Percentiles rank a stretch among this genome's conserved stretches.
Evolutionary conservation across 352 stramenopile genomes (phyloP).

Genomic region (Peronospora belbahrii): DNA sequence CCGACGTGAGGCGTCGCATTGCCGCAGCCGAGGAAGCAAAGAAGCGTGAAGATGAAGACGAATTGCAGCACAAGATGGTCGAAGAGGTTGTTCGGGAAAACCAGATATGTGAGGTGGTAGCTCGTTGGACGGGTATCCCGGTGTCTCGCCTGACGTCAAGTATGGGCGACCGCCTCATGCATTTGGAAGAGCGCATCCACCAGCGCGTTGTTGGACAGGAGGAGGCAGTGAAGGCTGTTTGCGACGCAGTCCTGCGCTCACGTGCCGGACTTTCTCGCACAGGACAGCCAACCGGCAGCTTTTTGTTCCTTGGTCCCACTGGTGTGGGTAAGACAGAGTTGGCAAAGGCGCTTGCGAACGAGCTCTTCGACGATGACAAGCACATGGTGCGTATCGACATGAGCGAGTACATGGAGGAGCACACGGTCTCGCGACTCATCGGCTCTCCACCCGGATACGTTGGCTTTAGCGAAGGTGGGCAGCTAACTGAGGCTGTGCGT

Average conservation of each 20-base stretch:
- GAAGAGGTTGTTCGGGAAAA: constrained; percentile 83
- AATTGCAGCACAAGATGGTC: constrained; percentile 58
- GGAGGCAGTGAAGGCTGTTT: constrained; percentile 87
- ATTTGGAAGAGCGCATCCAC: constrained; percentile 80
- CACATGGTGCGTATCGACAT: constrained; percentile 96
- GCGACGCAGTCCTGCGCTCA: constrained; percentile 87
- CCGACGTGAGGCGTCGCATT: constrained; percentile 87
- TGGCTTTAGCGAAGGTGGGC: constrained; percentile 89
- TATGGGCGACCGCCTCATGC: constrained; percentile 74
- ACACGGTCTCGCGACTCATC: constrained; percentile 90
- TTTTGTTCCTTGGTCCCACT: constrained; percentile 94
- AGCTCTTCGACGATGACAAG: constrained; percentile 94
- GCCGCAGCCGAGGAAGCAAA: constrained; percentile 72
- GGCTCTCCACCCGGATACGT: constrained; percentile 94
- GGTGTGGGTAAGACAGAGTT: constrained; percentile 95
- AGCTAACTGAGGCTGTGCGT: constrained; percentile 94
- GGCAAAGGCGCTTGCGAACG: constrained; percentile 90
- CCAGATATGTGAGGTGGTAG: constrained; percentile 87
- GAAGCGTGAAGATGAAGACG: constrained; percentile 46
- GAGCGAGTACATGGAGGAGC: constrained; percentile 97
- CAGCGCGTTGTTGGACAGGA: constrained; percentile 92
- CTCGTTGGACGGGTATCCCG: constrained; percentile 87
- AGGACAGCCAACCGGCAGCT: constrained; percentile 90
- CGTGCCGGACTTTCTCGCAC: constrained; percentile 84
- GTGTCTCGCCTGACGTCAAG: constrained; percentile 73